A percentile compares a stretch with the other conserved stretches of the same genome.
Conservation (phyloP, 495 filamentous ascomycete species). For the Tuber calosporum region DNA sequence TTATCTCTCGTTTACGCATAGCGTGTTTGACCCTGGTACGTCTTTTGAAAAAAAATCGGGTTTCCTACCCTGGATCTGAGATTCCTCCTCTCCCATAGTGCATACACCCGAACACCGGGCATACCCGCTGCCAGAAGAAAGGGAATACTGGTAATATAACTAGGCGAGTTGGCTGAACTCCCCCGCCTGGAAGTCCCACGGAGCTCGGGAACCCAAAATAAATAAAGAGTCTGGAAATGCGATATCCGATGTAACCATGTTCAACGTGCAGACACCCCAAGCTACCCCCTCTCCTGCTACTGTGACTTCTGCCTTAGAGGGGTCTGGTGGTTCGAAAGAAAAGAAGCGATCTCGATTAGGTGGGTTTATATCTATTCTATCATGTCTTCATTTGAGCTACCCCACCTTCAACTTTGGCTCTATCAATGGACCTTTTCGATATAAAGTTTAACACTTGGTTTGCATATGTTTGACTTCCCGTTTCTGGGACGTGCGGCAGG, state of each 20-base stretch:
- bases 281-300: neutral
- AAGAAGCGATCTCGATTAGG: neutral
- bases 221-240: constrained; percentile 2
- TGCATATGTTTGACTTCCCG: neutral
- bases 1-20: neutral
- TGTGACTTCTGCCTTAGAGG: neutral
- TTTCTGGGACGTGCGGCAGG: neutral
- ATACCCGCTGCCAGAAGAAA: neutral
- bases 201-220: constrained; percentile 1
- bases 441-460: neutral
- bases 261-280: neutral
- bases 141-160: neutral
- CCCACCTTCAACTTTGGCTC: neutral
- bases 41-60: neutral
- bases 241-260: constrained; percentile 5
- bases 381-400: neutral
- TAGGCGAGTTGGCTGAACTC: constrained; percentile 2
- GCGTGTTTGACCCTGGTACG: neutral
- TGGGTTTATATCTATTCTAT: neutral
- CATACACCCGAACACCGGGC: neutral
- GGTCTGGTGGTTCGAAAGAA: neutral
- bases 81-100: neutral
- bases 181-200: neutral
- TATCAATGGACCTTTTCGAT: neutral
- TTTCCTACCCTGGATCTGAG: neutral